phyloP scores from a whole-genome alignment of 352 stramenopile species.

The Globisporangium polare region DNA sequence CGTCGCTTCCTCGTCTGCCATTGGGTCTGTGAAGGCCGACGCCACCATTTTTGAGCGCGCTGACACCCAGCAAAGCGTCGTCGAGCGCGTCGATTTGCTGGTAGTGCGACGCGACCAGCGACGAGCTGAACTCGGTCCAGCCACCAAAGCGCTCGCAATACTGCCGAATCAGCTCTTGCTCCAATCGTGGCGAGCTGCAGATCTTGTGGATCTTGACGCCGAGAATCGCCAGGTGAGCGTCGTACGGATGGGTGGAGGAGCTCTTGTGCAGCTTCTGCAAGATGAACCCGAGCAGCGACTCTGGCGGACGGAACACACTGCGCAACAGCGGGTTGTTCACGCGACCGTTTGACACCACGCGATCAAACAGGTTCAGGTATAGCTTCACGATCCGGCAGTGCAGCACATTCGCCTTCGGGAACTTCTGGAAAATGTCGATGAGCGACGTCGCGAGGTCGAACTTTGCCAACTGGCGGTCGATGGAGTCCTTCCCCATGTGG shows the following conservation, averaged over 20 bases:
- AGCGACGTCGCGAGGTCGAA: constrained; percentile 56
- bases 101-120: constrained; percentile 67
- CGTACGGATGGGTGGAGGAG: constrained; percentile 46
- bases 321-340: constrained; percentile 76
- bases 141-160: constrained; percentile 57
- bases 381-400: constrained; percentile 69
- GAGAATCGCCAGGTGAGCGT: constrained; percentile 69
- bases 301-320: constrained; percentile 64
- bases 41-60: constrained; percentile 16
- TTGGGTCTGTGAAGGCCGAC: constrained; percentile 10
- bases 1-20: constrained; percentile 31
- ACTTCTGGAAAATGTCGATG: constrained; percentile 70
- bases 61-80: constrained; percentile 27
- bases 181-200: constrained; percentile 61
- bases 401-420: constrained; percentile 65
- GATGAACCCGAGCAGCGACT: constrained; percentile 69
- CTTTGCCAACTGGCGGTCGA: constrained; percentile 51
- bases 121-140: constrained; percentile 66
- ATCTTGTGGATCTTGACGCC: constrained; percentile 81
- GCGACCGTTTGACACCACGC: constrained; percentile 47
- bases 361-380: constrained; percentile 64
- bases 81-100: constrained; percentile 75
- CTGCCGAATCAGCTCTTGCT: constrained; percentile 75
- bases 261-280: constrained; percentile 58
- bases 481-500: constrained; percentile 51